These are phyloP conservation scores for Botrytis tulipae DNA, from an alignment of 2,329 filamentous ascomycete species.

Conservation along the genomic window DNA sequence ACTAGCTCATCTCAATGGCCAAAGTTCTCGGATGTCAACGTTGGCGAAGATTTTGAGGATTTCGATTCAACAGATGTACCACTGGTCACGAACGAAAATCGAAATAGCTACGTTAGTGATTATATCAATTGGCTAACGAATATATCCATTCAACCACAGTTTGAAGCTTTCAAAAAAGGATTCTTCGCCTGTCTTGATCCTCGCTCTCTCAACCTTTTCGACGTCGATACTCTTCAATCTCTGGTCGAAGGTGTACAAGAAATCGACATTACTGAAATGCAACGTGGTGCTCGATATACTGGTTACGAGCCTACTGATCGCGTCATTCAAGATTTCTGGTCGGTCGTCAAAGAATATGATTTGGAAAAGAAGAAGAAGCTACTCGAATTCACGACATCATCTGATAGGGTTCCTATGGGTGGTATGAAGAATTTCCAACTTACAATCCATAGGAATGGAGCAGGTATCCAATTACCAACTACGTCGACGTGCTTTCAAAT, in stretches of 20 bases:
- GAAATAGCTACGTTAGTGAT: conserved; percentile 74
- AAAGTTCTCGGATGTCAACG: conserved; percentile 44
- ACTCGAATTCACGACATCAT: conserved; percentile 93
- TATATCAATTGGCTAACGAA: conserved; percentile 84
- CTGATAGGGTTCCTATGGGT: conserved; percentile 83
- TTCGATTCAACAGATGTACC: conserved; percentile 45
- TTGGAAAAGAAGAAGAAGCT: conserved; percentile 70
- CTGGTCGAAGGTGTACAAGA: conserved; percentile 80
- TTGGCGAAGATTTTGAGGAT: conserved; percentile 43
- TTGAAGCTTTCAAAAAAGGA: conserved; percentile 74
- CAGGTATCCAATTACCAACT: conserved; percentile 67
- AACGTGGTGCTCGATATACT: conserved; percentile 72
- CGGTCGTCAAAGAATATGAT: conserved; percentile 66
- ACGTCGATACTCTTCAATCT: conserved; percentile 65
- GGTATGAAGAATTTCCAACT: conserved; percentile 82
- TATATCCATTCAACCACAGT: conserved; percentile 74
- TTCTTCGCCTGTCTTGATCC: conserved; percentile 73
- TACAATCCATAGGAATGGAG: conserved; percentile 74
- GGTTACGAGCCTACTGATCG: conserved; percentile 70
- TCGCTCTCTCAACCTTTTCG: conserved; percentile 68
- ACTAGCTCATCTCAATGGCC: conserved; percentile 48
- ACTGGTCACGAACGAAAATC: conserved; percentile 78
- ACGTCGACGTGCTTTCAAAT: conserved; percentile 94
- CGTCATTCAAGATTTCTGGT: conserved; percentile 80
- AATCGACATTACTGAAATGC: conserved; percentile 74